Base-by-base conservation (phyloP, 805 yeast genomes). In the Wickerhamiella slavikovae region DNA sequence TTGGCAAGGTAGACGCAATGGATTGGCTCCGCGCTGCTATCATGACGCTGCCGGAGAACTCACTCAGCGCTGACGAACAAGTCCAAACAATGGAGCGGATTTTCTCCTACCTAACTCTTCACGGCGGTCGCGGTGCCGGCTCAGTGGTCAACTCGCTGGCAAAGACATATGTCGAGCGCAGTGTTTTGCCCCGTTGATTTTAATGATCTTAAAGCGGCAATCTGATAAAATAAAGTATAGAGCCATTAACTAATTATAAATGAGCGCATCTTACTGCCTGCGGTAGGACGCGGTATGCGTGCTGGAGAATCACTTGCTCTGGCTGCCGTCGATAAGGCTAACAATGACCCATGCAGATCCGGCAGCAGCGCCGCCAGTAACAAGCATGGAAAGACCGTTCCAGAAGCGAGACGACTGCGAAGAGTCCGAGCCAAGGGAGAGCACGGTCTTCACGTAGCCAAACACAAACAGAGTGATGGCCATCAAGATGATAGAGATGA, bases 281-380 rank as follows among this genome's bases (percentile, higher is more conserved):
- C n/a, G n/a, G n/a, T n/a, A n/a, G n/a, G n/a, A n/a, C n/a, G n/a
- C n/a, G n/a, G n/a, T n/a, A n/a, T n/a, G n/a, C n/a, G n/a, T n/a
- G n/a, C n/a, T n/a, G n/a, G n/a, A n/a, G n/a, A n/a, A n/a, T n/a
- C n/a, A n/a, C n/a, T n/a, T n/a, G n/a, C n/a, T n/a, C n/a, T n/a
- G n/a, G n/a, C n/a, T n/a, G n/a, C n/a, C n/a, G 25, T 32, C 93
- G 36, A 85, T 70, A 38, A 73, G 50, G 48, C 71, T 74, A 20
- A 85, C 98, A 48, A 83, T 66, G 26, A 68, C 68, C 93, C 93
- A 85, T 8, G 98, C 98, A 15, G 92, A 77, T 4, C 93, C 92
- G 4, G 98, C 96, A 15, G 98, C 96, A 19, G 76, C 57, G n/a
- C 95, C 91, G 23, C 98, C 98, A 29, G 79, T 83, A n/a, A 74